Conservation (phyloP, 441 rosid species). For the Syzygium syzygioides region DNA sequence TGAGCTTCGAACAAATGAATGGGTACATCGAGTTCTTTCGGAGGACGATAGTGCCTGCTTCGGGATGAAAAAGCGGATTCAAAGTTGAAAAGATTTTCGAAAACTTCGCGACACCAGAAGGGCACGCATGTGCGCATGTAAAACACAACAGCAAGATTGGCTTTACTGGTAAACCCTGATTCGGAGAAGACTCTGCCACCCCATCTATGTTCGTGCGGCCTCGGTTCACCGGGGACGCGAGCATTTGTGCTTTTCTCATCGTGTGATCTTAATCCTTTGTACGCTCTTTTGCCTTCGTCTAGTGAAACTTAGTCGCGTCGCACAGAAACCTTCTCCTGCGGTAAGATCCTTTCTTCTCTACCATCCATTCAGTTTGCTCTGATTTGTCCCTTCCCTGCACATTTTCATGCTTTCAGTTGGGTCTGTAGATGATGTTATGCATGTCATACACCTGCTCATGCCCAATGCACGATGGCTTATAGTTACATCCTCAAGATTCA, state of each 20-base stretch:
- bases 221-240: neutral
- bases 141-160: neutral
- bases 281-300: neutral
- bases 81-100: neutral
- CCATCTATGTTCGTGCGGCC: neutral
- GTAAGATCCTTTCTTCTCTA: neutral
- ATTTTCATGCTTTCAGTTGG: neutral
- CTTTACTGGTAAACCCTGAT: neutral
- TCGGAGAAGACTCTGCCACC: too few species aligned
- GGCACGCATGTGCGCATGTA: neutral
- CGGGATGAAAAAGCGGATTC: neutral
- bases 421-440: neutral
- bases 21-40: neutral
- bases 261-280: neutral
- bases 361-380: neutral
- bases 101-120: neutral
- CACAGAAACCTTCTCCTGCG: rapidly evolving
- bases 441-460: neutral
- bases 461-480: neutral
- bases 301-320: neutral
- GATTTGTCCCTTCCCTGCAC: neutral
- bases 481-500: neutral
- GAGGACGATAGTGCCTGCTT: neutral
- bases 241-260: neutral
- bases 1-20: neutral